Evolutionary conservation across 2,329 filamentous ascomycete species (phyloP).

Genomic region (Hypoxylon sp.): DNA sequence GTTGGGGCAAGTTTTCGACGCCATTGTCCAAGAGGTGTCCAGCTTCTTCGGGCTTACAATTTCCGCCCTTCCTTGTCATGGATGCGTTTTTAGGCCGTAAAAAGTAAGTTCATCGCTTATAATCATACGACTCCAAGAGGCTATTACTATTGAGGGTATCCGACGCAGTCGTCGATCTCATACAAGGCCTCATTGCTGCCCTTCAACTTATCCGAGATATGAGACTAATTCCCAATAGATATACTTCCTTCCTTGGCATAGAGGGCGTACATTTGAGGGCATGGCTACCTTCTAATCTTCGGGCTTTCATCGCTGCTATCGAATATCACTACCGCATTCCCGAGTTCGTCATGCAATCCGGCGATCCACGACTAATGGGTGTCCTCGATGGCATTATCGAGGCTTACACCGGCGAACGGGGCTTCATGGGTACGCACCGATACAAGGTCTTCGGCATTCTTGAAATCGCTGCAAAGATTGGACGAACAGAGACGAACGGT

Average conservation of each 20-base stretch:
- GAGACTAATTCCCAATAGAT: slow-evolving; percentile 46
- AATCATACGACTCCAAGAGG: not conserved
- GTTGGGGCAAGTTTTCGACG: slow-evolving; percentile 66
- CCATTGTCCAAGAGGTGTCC: slow-evolving; percentile 66
- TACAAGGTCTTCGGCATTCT: slow-evolving; percentile 71
- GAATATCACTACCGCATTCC: slow-evolving; percentile 69
- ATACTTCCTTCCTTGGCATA: slow-evolving; percentile 66
- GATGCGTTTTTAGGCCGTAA: slow-evolving; percentile 68
- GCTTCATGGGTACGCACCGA: slow-evolving; percentile 70
- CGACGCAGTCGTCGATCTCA: not conserved
- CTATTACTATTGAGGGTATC: not conserved
- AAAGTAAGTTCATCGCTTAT: slow-evolving; percentile 50
- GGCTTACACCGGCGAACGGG: slow-evolving; percentile 68
- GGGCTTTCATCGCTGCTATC: slow-evolving; percentile 69
- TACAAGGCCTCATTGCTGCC: not conserved
- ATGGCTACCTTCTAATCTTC: slow-evolving; percentile 68
- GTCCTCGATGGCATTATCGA: slow-evolving; percentile 69
- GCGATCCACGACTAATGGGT: slow-evolving; percentile 65
- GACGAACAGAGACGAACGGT: slow-evolving; percentile 67
- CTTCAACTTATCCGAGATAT: not conserved
- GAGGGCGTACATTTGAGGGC: slow-evolving; percentile 68
- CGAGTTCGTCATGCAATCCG: slow-evolving; percentile 66
- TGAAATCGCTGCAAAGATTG: slow-evolving; percentile 67
- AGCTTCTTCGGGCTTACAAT: slow-evolving; percentile 66
- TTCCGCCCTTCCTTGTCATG: slow-evolving; percentile 68